These are phyloP conservation scores for Rhizopus sp. DNA, from an alignment of 371 early-diverging fungal species.

Conservation along the genomic window DNA sequence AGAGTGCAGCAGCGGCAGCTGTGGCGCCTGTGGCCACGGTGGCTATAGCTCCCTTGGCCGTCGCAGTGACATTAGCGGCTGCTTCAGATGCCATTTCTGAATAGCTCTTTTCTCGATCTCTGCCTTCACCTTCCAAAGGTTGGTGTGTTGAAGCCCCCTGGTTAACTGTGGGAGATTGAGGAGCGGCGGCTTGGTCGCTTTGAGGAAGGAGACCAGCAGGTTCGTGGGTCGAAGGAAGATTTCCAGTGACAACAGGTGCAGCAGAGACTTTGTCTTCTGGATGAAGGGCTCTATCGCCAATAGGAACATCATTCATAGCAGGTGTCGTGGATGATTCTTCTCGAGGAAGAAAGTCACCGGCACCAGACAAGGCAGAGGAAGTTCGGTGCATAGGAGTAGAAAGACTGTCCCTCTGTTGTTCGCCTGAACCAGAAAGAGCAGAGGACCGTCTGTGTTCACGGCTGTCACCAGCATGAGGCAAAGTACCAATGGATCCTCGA, in stretches of 20 bases:
- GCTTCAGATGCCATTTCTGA: slow-evolving; percentile 11
- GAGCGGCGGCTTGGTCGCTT: not conserved
- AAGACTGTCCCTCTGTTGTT: too few relatives aligned
- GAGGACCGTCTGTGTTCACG: not conserved
- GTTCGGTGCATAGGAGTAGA: too few relatives aligned
- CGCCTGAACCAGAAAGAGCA: slow-evolving; percentile 1
- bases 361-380: not conserved
- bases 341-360: not conserved
- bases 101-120: slow-evolving; percentile 3
- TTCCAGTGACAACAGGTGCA: not conserved
- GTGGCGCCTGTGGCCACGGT: slow-evolving; percentile 4
- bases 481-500: slow-evolving; percentile 14
- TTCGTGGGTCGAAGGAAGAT: not conserved
- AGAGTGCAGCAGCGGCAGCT: slow-evolving; percentile 13
- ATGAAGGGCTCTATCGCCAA: not conserved
- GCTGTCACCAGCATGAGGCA: slow-evolving; percentile 17
- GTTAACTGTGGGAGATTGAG: not conserved
- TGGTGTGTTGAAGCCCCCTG: not conserved
- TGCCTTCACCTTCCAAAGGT: not conserved
- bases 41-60: not conserved
- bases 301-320: slow-evolving; percentile 9
- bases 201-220: not conserved
- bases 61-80: slow-evolving; percentile 9
- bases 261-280: not conserved
- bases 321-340: not conserved